phyloP scores from a whole-genome alignment of 106 monocot species.

The Vanilla planifolia region DNA sequence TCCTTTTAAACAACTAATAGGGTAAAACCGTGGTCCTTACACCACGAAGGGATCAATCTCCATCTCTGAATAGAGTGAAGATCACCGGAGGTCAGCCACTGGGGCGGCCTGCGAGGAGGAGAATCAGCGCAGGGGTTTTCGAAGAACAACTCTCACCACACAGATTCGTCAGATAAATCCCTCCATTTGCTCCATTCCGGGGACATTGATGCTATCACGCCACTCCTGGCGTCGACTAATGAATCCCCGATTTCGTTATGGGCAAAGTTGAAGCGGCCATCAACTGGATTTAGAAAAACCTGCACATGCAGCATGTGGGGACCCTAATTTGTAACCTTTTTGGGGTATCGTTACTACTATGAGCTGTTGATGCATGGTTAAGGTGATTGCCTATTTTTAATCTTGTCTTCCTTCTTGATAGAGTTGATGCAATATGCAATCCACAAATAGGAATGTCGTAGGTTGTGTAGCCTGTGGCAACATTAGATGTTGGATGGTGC shows the following conservation, averaged over 20 bases:
- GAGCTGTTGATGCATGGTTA: no score
- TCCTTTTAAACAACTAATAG: neutral
- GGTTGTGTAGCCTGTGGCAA: no score
- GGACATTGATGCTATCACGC: constrained; percentile 1
- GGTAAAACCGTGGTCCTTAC: neutral
- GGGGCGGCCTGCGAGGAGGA: neutral
- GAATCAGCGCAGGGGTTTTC: neutral
- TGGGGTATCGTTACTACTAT: no score
- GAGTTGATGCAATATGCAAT: no score
- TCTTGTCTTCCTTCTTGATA: no score
- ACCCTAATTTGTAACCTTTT: no score
- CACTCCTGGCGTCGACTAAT: neutral
- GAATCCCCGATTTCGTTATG: neutral
- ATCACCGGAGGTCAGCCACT: neutral
- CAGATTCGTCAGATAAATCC: neutral
- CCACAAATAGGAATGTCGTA: no score
- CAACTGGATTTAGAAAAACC: neutral
- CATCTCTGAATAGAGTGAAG: neutral
- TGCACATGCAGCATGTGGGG: no score
- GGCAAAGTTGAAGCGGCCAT: neutral
- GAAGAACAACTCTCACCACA: neutral
- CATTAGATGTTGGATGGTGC: no score
- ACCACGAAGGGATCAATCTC: no score
- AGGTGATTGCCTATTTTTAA: no score
- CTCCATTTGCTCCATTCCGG: constrained; percentile 5